These are phyloP conservation scores for Lachnellula arida DNA, from an alignment of 2,329 filamentous ascomycete species.

Conservation along the genomic window DNA sequence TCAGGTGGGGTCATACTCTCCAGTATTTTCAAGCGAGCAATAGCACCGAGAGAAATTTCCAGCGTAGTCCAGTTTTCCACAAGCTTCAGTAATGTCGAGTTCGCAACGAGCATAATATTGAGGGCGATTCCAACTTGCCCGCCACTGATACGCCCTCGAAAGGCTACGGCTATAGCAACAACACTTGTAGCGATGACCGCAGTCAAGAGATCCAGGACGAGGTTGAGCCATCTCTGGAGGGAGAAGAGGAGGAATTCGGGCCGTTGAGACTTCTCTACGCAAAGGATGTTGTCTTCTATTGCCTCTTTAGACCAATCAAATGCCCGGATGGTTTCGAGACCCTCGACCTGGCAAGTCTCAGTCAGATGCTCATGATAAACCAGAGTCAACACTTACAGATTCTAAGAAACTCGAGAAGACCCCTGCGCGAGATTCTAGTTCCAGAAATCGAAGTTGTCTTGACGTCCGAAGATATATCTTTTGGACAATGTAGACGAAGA, in stretches of 20 bases:
- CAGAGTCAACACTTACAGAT: conserved; percentile 24
- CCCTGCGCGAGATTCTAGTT: conserved; percentile 57
- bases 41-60: conserved; percentile 54
- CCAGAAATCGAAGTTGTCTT: conserved; percentile 54
- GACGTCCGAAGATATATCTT: conserved; percentile 57
- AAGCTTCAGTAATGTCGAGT: conserved; percentile 21
- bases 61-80: conserved; percentile 49
- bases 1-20: conserved; percentile 39
- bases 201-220: conserved; percentile 37
- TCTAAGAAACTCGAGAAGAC: conserved; percentile 40
- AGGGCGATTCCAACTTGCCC: conserved; percentile 23
- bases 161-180: conserved; percentile 16
- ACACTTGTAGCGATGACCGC: conserved; percentile 12
- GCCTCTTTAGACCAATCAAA: conserved; percentile 48
- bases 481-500: conserved; percentile 46
- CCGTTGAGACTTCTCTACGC: conserved; percentile 49
- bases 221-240: conserved; percentile 52
- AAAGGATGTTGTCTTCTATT: conserved; percentile 40
- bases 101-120: conserved; percentile 22
- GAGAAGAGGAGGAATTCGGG: conserved; percentile 53
- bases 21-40: conserved; percentile 50
- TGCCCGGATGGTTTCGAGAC: conserved; percentile 50
- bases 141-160: conserved; percentile 14
- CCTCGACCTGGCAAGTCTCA: conserved; percentile 35
- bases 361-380: neutral